Evolutionary conservation across 2,329 filamentous ascomycete species (phyloP), one percentile per base, ranked within the genome.

Genomic region (Nemania diffusa): DNA sequence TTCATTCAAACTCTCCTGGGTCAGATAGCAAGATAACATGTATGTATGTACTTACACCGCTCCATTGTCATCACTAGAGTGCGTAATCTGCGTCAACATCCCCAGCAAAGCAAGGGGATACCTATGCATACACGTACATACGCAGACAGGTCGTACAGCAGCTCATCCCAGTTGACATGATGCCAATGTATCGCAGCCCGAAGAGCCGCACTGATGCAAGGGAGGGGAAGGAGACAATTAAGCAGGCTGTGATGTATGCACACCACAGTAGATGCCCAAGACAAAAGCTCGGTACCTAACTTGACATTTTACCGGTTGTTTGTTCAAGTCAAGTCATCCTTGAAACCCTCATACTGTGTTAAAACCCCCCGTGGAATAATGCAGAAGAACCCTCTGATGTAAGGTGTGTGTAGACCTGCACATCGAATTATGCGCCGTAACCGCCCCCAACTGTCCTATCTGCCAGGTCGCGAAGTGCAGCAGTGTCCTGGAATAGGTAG

Each of bases 161-260:
- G 15, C 26, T 64, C 62, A 58, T 59, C 55, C 55, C 59, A 17
- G 48, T 67, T 67, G 59, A 67, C 48, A 48, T 62, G 64, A 53
- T 50, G 27, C 17, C 40, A 20, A 59, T 24, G 24, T 24, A 42
- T 55, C 46, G 46, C 37, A 29, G 26, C 46, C 48, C 27, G 15
- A 55, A 55, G 64, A 66, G 64, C 64, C 59, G 55, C 64, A 62
- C 22, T n/a, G 46, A 22, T 17, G 27, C 42, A 58, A 55, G 27
- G 29, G 53, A 27, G 24, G 20, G 13, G 22, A 58, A 37, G 13
- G 17, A 15, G 8, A 5, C 20, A 20, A 44, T 46, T 15, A 53
- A 5, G 46, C 29, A 61, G 52, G 57, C 42, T 52, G 46, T 42
- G 46, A 27, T 20, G 26, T 32, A 32, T 32, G 29, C 29, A 46